phyloP scores from a whole-genome alignment of 1,139 yeast genomes.

The Saccharomyces pastorianus region DNA sequence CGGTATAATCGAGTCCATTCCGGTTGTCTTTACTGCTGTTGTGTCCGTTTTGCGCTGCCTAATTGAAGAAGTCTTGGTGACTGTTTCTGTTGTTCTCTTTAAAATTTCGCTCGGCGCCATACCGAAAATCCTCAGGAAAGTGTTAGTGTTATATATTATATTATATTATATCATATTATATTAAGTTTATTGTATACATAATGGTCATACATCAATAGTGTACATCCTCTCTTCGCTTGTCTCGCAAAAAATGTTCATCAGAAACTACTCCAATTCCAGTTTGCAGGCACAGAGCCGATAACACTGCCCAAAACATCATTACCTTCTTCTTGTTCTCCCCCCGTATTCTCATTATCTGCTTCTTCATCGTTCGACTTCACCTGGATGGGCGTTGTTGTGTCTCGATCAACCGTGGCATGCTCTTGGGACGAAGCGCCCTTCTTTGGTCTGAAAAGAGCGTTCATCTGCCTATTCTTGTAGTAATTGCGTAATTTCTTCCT shows the following conservation, averaged over 20 bases:
- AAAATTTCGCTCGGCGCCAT: not conserved
- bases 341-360: constrained; percentile 5
- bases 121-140: not conserved
- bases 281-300: constrained; percentile 60
- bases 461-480: constrained; percentile 1
- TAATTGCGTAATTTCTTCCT: not conserved
- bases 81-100: not conserved
- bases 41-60: not conserved
- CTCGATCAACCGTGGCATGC: not conserved
- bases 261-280: constrained; percentile 73
- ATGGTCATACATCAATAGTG: not conserved
- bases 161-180: not conserved
- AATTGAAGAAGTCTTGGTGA: not conserved
- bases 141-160: not conserved
- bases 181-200: not conserved
- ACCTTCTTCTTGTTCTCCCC: constrained; percentile 13
- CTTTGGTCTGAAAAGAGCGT: not conserved
- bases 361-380: constrained; percentile 1
- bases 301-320: constrained; percentile 22
- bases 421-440: not conserved
- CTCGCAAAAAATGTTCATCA: constrained; percentile 20
- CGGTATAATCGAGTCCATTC: not conserved
- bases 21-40: not conserved
- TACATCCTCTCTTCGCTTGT: not conserved
- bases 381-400: not conserved